phyloP scores from a whole-genome alignment of 805 yeast species.

The Myxozyma mucilagina region DNA sequence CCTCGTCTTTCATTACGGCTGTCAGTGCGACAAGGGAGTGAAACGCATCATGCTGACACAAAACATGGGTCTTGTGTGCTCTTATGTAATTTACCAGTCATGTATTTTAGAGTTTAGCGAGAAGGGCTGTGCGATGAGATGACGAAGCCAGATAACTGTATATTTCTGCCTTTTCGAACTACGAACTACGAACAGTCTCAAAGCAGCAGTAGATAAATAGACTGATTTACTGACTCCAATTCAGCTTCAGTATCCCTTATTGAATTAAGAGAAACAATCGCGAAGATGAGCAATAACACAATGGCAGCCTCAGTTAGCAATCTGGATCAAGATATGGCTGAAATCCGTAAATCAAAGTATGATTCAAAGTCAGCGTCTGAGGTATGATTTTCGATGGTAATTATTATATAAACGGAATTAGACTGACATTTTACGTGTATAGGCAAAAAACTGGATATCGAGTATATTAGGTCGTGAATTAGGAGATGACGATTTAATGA shows the following conservation, averaged over 20 bases:
- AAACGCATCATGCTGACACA: background rate
- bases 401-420: background rate
- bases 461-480: slow-evolving; percentile 41
- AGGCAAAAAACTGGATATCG: slow-evolving; percentile 55
- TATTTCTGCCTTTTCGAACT: too few species aligned
- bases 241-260: too few species aligned
- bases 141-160: too few species aligned
- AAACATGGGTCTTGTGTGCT: background rate
- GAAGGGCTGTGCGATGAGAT: background rate
- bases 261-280: too few species aligned
- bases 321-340: slow-evolving; percentile 60
- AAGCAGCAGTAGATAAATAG: too few species aligned
- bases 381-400: slow-evolving; percentile 15
- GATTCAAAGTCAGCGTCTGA: slow-evolving; percentile 40
- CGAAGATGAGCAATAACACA: background rate
- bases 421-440: slow-evolving; percentile 33
- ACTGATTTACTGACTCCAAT: too few species aligned
- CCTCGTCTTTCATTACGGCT: background rate
- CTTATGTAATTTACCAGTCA: background rate
- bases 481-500: slow-evolving; percentile 51
- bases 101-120: background rate
- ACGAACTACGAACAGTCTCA: too few species aligned
- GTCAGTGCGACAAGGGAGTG: background rate
- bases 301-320: slow-evolving; percentile 51
- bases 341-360: slow-evolving; percentile 56